Evolutionary conservation across 345 rosid species (phyloP).

Genomic region (Lenwebbia sp.): DNA sequence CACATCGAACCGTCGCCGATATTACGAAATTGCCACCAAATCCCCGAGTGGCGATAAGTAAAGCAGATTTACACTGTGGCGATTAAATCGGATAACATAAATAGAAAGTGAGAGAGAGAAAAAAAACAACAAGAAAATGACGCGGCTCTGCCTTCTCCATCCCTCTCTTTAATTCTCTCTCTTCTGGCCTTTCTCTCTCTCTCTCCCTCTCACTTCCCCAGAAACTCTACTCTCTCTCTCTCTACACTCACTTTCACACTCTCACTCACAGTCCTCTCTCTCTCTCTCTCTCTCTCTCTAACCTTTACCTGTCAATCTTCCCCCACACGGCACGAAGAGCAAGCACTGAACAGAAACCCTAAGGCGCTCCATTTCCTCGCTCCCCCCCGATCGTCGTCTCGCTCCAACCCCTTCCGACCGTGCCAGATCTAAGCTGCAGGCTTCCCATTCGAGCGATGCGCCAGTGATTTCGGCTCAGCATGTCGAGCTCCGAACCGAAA

Average conservation of each 20-base stretch:
- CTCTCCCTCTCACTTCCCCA: neutral
- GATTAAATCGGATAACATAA: neutral
- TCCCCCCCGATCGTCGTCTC: neutral
- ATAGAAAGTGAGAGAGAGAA: neutral
- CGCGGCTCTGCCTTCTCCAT: neutral
- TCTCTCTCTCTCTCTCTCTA: neutral
- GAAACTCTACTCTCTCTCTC: neutral
- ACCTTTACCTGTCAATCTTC: neutral
- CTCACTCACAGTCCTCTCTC: neutral
- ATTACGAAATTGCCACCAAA: neutral
- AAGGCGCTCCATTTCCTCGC: neutral
- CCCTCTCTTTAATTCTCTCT: neutral
- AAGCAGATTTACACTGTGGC: neutral
- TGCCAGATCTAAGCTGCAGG: slow-evolving; percentile 15
- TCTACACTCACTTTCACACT: neutral
- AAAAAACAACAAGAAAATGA: neutral
- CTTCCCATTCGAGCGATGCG: neutral
- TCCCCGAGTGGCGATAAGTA: neutral
- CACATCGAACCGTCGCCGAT: neutral
- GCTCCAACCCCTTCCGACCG: slow-evolving; percentile 2
- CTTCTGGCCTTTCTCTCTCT: neutral
- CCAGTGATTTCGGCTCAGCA: slow-evolving; percentile 7
- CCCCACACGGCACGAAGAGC: neutral
- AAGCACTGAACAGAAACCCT: neutral
- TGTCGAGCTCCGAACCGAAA: slow-evolving; percentile 70